Conservation (phyloP, 805 yeast genomes). For the Myxozyma mucilagina region DNA sequence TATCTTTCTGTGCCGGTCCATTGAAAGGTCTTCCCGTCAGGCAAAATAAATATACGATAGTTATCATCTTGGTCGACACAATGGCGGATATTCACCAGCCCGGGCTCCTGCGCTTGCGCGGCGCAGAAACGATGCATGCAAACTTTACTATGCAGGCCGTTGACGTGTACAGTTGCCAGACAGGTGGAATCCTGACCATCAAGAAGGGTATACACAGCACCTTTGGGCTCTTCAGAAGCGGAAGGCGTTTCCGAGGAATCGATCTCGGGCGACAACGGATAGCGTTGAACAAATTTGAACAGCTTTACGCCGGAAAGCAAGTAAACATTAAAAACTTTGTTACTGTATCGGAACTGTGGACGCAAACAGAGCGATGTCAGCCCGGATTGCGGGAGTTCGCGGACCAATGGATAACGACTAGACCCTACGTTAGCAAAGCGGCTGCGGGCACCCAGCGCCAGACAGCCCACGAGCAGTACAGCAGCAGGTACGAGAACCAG, state of each 20-base stretch:
- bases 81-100: constrained; percentile 64
- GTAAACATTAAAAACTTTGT: constrained; percentile 18
- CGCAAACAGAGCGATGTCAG: constrained; percentile 23
- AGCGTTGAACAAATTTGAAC: constrained; percentile 16
- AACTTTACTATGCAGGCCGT: constrained; percentile 14
- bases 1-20: constrained; percentile 64
- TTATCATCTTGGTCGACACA: constrained; percentile 61
- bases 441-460: constrained; percentile 7
- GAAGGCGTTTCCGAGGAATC: neutral
- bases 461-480: neutral
- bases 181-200: constrained; percentile 1
- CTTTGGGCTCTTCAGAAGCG: neutral
- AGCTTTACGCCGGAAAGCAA: constrained; percentile 16
- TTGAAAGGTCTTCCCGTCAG: constrained; percentile 62
- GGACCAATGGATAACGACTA: constrained; percentile 7
- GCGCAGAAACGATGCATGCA: constrained; percentile 6
- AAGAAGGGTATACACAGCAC: constrained; percentile 13
- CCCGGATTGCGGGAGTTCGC: constrained; percentile 27
- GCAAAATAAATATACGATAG: constrained; percentile 59
- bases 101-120: constrained; percentile 41
- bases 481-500: constrained; percentile 6
- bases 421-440: neutral
- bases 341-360: constrained; percentile 25
- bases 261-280: constrained; percentile 5
- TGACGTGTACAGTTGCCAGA: constrained; percentile 13